These are phyloP conservation scores for Erysimum cheiranthoides DNA, from an alignment of 345 rosid species.

Conservation along the genomic window DNA sequence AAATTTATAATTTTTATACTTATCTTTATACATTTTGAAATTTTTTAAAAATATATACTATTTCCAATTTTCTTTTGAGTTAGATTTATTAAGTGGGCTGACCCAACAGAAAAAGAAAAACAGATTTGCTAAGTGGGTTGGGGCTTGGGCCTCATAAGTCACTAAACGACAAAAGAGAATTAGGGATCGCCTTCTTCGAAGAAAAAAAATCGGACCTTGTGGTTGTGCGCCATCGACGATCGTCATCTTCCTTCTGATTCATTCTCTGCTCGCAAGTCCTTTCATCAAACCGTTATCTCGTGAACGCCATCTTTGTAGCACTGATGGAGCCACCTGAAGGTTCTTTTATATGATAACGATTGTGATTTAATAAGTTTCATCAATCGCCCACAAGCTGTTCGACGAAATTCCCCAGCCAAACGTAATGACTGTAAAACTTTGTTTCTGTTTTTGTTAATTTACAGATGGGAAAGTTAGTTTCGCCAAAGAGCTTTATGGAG, in stretches of 20 bases:
- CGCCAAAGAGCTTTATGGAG: constrained; percentile 62
- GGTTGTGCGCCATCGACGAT: neutral
- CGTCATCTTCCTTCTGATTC: neutral
- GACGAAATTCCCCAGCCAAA: constrained; percentile 7
- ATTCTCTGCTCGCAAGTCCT: neutral
- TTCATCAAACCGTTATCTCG: neutral
- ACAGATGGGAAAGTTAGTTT: constrained; percentile 51
- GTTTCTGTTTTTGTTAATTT: neutral
- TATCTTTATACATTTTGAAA: too few relatives aligned
- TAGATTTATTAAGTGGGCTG: neutral
- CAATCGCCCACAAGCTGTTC: constrained; percentile 4
- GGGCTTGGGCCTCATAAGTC: neutral
- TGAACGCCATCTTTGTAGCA: neutral
- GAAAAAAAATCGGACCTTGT: neutral
- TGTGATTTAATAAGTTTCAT: neutral
- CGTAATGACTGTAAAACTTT: neutral
- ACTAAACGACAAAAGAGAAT: neutral
- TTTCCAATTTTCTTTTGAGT: neutral
- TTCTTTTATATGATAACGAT: neutral
- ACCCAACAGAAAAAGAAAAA: neutral
- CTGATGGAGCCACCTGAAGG: constrained; percentile 24
- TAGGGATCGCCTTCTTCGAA: neutral
- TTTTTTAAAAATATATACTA: too few relatives aligned
- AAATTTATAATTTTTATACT: too few relatives aligned
- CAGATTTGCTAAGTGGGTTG: neutral